phyloP scores from a whole-genome alignment of 2,329 filamentous ascomycete genomes.

The Phaeosphaeria sp. region DNA sequence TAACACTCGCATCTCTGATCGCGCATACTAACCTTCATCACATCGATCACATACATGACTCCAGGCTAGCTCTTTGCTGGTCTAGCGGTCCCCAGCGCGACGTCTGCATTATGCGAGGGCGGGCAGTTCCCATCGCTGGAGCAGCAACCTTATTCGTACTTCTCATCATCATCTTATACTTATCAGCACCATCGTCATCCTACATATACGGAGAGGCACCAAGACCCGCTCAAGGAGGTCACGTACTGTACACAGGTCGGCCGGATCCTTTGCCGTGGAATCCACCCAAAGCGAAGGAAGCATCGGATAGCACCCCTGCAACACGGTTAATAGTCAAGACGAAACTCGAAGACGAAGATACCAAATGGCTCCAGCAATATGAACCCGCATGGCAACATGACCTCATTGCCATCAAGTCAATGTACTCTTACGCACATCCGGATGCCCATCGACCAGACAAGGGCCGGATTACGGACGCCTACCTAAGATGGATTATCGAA shows the following conservation, averaged over 20 bases:
- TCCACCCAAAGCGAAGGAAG: constrained; percentile 9
- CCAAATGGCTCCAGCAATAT: constrained; percentile 17
- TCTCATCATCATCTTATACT: not conserved
- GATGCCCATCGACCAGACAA: constrained; percentile 19
- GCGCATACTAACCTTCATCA: not conserved
- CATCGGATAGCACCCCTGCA: not conserved
- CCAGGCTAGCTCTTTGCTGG: not conserved
- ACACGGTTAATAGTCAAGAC: constrained; percentile 19
- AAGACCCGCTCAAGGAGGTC: constrained; percentile 5
- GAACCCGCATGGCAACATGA: constrained; percentile 49
- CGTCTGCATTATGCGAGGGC: constrained; percentile 4
- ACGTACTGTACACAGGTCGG: constrained; percentile 15
- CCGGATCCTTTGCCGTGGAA: constrained; percentile 7
- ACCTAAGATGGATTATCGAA: constrained; percentile 31
- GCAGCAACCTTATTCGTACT: constrained; percentile 3
- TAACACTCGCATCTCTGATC: not conserved
- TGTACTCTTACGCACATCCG: constrained; percentile 17
- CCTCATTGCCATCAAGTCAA: constrained; percentile 38
- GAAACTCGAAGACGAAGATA: constrained; percentile 18
- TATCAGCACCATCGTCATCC: not conserved
- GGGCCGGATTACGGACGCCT: constrained; percentile 30
- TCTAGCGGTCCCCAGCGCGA: not conserved
- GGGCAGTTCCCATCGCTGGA: not conserved
- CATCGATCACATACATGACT: not conserved
- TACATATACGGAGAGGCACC: not conserved